Evolutionary conservation across 1,284 basidiomycete genomes (phyloP).

Genomic region (Chalciporus piperatoides): DNA sequence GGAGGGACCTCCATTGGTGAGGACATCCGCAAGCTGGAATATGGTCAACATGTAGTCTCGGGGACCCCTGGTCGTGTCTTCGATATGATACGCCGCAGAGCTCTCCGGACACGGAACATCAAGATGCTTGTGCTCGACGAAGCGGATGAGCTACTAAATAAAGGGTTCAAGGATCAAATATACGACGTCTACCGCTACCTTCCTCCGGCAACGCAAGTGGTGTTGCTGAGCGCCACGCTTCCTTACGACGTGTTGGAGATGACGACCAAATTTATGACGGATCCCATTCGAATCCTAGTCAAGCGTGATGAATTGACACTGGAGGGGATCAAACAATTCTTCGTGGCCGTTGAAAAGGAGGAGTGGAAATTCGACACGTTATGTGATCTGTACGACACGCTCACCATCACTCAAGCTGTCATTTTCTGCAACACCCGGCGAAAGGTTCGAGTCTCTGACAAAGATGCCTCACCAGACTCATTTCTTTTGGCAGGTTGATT

Average conservation of each 20-base stretch:
- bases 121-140: constrained; percentile 99
- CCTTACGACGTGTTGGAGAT: constrained; percentile 99
- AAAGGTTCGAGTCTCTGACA: constrained; percentile 59
- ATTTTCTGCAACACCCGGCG: constrained; percentile 99
- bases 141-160: constrained; percentile 95
- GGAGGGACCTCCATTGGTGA: constrained; percentile 97
- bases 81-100: constrained; percentile 97
- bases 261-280: constrained; percentile 99
- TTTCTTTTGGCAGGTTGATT: constrained; percentile 74
- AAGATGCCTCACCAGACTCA: constrained; percentile 13
- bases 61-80: constrained; percentile 98
- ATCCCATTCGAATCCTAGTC: constrained; percentile 97
- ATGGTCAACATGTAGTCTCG: constrained; percentile 96
- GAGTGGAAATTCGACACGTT: constrained; percentile 99
- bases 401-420: constrained; percentile 99
- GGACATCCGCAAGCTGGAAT: constrained; percentile 97
- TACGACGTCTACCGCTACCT: constrained; percentile 99
- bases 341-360: constrained; percentile 99
- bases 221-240: constrained; percentile 92
- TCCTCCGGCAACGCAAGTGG: constrained; percentile 97
- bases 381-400: constrained; percentile 96
- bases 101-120: constrained; percentile 95
- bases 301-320: constrained; percentile 99
- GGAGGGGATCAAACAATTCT: constrained; percentile 99
- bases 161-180: constrained; percentile 99